Evolutionary conservation across 176 grass and related monocot species (phyloP), one percentile per base, ranked within the genome.

Genomic region (Elymus sibiricus): DNA sequence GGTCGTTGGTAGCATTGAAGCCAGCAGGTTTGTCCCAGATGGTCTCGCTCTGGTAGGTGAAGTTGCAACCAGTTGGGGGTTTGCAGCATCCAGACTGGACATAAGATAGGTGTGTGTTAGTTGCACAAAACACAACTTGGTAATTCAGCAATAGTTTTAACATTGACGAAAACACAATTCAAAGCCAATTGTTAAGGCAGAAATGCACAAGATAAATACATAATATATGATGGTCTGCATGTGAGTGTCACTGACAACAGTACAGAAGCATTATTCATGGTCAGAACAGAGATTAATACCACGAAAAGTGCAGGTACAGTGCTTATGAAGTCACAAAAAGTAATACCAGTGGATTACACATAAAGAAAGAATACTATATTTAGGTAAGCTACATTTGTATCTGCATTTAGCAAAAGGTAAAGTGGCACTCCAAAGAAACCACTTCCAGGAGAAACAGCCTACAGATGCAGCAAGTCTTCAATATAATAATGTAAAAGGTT

Each of bases 71-170:
- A 0, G 92, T 98, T 4, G 94, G 97, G 40, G 97, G 94, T 32
- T 95, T 95, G 82, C 97, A 98, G 83, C 97, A 98, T 39, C 92
- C 97, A 11, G 94, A 94, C 97, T 98, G 88, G 35, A 74, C 63
- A 91, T 0, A 61, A 87, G 2, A 39, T 37, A 71, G 28, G 19
- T 53, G 60, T 25, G 51, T 25, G 51, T 87, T 66, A 85, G 81
- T 49, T 77, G 39, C 13, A 85, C 5, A 42, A 80, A 53, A 64
- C 56, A 35, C 19, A 43, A 31, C 2, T 0, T 11, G 1, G 68
- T 29, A 40, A 11, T 40, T 47, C 19, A 2, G 38, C 16, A 10
- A 17, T 4, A 73, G 55, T 11, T 43, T 11, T 73, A 29, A 17
- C 34, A 78, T 32, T 34, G 58, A 51, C 11, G 5, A 82, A 70